Evolutionary conservation across 169 alveolate genomes (phyloP).

Genomic region (Plasmodium billcollinsi): DNA sequence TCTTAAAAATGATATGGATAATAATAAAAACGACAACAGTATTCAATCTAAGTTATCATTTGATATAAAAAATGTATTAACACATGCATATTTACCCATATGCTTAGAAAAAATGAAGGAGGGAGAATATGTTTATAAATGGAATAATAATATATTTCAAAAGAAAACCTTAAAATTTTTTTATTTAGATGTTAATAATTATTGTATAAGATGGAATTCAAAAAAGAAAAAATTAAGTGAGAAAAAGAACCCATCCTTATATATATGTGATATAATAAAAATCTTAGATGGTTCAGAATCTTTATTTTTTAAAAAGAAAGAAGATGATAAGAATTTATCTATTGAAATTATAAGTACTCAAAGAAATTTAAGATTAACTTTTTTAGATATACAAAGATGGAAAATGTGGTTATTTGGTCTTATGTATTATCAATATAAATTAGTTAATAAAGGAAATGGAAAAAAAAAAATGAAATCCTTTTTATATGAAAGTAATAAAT

Average conservation of each 20-base stretch:
- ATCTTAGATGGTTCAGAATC: constrained; percentile 77
- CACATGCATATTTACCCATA: constrained; percentile 75
- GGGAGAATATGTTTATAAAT: constrained; percentile 76
- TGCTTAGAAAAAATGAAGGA: constrained; percentile 78
- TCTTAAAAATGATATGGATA: constrained; percentile 10
- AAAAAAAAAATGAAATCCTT: constrained; percentile 43
- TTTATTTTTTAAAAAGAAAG: constrained; percentile 75
- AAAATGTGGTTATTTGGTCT: constrained; percentile 77
- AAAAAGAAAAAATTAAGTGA: constrained; percentile 69
- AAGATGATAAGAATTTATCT: constrained; percentile 73
- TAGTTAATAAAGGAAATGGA: constrained; percentile 65
- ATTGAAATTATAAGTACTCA: constrained; percentile 71
- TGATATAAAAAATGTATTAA: constrained; percentile 67
- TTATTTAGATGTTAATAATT: constrained; percentile 74
- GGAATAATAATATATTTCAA: constrained; percentile 77
- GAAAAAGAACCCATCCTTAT: constrained; percentile 66
- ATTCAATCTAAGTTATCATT: constrained; percentile 50
- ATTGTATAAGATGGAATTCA: constrained; percentile 78
- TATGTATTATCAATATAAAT: constrained; percentile 73
- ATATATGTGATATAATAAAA: constrained; percentile 75
- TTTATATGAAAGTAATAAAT: constrained; percentile 59
- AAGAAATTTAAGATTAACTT: constrained; percentile 49
- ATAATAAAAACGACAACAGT: constrained; percentile 13
- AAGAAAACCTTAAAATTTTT: constrained; percentile 67
- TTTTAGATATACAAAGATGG: constrained; percentile 78